Conservation (phyloP, 1,139 yeast genomes). For the Blastobotrys elegans region DNA sequence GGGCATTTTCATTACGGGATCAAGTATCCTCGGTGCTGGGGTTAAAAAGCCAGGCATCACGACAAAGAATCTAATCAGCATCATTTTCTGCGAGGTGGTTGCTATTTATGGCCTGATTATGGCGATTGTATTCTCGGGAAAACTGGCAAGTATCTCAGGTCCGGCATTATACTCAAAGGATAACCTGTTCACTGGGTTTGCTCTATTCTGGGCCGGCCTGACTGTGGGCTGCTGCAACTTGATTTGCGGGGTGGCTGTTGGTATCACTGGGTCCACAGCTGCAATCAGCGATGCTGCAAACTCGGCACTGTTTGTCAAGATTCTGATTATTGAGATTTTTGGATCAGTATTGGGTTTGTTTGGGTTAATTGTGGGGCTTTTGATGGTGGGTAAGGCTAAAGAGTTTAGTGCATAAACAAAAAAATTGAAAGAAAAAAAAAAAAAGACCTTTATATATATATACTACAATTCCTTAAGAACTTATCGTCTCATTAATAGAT, state of each 20-base stretch:
- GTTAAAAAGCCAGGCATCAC: conserved; percentile 96
- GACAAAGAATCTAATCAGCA: conserved; percentile 91
- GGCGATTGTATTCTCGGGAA: conserved; percentile 95
- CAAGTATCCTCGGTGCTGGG: conserved; percentile 96
- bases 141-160: conserved; percentile 60
- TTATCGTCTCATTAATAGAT: conserved; percentile 74
- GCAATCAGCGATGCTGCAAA: conserved; percentile 98
- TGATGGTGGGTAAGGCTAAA: conserved; percentile 93
- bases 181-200: conserved; percentile 83
- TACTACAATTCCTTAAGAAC: too few species aligned
- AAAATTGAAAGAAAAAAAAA: too few species aligned
- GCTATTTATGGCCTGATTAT: conserved; percentile 97
- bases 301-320: conserved; percentile 89
- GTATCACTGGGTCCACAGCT: conserved; percentile 96
- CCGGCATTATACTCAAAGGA: conserved; percentile 65
- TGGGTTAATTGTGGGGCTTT: conserved; percentile 83
- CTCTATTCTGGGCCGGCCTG: conserved; percentile 97
- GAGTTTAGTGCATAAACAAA: conserved; percentile 52
- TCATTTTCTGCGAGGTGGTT: conserved; percentile 98
- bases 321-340: conserved; percentile 92
- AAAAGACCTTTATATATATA: background rate
- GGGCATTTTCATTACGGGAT: conserved; percentile 95
- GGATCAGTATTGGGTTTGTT: conserved; percentile 94
- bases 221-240: conserved; percentile 93
- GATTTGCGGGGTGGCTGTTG: conserved; percentile 96